Percentiles rank a stretch among this genome's conserved stretches.
These are phyloP conservation scores for Epichloe typhina DNA, from an alignment of 2,329 filamentous ascomycete genomes.

Conservation along the genomic window DNA sequence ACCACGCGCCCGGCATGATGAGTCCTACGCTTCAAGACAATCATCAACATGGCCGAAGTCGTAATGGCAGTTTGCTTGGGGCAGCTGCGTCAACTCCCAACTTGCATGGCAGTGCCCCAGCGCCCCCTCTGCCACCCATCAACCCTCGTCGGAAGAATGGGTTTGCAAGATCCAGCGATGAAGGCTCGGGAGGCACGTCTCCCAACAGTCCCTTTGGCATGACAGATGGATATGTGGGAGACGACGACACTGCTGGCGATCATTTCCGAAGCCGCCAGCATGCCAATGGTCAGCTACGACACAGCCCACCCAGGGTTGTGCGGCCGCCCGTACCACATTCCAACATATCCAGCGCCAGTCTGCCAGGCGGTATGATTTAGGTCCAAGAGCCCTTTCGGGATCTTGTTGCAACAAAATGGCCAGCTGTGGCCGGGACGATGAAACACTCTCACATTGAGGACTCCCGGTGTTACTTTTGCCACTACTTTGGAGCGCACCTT, in stretches of 20 bases:
- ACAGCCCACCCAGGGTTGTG: background rate
- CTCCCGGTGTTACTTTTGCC: background rate
- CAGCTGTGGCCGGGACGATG: background rate
- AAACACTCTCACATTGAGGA: background rate
- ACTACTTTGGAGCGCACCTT: background rate
- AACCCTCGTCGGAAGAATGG: conserved; percentile 41
- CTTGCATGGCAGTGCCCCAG: conserved; percentile 20
- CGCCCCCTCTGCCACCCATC: conserved; percentile 43
- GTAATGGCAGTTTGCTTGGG: conserved; percentile 22
- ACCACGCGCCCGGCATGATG: background rate
- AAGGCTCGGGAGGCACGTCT: conserved; percentile 11
- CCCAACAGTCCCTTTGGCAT: background rate
- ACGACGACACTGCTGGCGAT: background rate
- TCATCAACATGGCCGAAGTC: conserved; percentile 16
- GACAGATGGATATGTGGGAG: conserved; percentile 1
- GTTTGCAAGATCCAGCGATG: conserved; percentile 21
- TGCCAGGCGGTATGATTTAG: conserved; percentile 35
- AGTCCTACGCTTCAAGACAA: conserved; percentile 6
- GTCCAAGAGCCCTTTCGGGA: background rate
- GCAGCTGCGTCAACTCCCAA: conserved; percentile 24
- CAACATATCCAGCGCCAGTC: conserved; percentile 16
- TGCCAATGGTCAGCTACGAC: background rate
- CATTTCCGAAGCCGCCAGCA: background rate
- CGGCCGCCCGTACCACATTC: conserved; percentile 6
- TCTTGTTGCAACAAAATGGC: background rate